These are phyloP conservation scores for Exserohilum rostratum DNA, from an alignment of 2,329 filamentous ascomycete genomes.

Conservation along the genomic window DNA sequence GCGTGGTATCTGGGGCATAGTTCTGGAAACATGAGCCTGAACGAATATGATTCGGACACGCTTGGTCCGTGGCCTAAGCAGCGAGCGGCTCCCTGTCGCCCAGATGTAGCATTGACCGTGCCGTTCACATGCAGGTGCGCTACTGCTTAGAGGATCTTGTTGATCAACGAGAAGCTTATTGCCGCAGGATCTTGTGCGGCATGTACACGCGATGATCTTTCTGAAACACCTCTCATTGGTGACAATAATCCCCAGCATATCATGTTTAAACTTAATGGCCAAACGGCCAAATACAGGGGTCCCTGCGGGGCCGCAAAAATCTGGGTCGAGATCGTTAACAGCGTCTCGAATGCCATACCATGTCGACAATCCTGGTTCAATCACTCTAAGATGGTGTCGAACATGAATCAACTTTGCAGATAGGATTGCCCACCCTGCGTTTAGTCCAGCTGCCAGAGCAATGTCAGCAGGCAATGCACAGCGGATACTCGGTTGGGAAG, in stretches of 20 bases:
- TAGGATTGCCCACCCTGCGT: neutral
- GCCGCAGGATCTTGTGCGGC: neutral
- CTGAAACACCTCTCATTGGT: neutral
- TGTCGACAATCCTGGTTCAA: constrained; percentile 12
- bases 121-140: constrained; percentile 6
- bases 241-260: neutral
- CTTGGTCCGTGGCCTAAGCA: constrained; percentile 8
- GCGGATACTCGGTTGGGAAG: neutral
- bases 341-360: constrained; percentile 4
- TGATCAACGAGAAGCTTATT: neutral
- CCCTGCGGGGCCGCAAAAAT: constrained; percentile 9
- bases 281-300: constrained; percentile 6
- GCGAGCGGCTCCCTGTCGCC: constrained; percentile 8
- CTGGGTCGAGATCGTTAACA: constrained; percentile 4
- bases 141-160: neutral
- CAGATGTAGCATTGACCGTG: constrained; percentile 8
- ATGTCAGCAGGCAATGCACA: constrained; percentile 2
- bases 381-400: neutral
- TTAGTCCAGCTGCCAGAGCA: neutral
- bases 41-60: constrained; percentile 5
- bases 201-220: neutral
- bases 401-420: neutral
- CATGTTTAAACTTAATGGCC: constrained; percentile 1
- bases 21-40: constrained; percentile 18
- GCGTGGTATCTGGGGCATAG: constrained; percentile 9